phyloP scores from a whole-genome alignment of 202 grass and related monocot genomes.

The Elaeis oleifera region DNA sequence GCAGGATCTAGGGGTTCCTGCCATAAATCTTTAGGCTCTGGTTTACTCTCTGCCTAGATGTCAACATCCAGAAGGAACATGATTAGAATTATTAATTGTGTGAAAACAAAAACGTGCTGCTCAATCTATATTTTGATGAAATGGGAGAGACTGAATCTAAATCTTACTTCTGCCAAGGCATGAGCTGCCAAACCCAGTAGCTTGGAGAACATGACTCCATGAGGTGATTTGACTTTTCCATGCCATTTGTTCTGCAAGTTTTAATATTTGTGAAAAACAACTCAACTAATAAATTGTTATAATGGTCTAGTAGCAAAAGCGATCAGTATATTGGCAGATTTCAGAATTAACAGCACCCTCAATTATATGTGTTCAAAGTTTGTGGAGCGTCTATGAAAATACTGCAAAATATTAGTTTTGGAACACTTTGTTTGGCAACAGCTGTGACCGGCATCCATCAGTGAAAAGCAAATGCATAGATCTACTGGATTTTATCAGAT shows the following conservation, averaged over 20 bases:
- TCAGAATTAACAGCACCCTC: too few species aligned
- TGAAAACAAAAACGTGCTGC: background rate
- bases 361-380: too few species aligned
- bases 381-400: too few species aligned
- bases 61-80: conserved; percentile 13
- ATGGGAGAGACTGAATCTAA: background rate
- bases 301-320: background rate
- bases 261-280: conserved; percentile 5
- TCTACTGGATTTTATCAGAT: too few species aligned
- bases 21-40: conserved; percentile 78
- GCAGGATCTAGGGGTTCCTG: conserved; percentile 65
- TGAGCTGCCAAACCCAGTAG: conserved; percentile 66
- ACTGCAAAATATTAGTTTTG: too few species aligned
- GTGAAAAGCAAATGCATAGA: too few species aligned
- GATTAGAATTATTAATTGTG: background rate
- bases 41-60: conserved; percentile 76
- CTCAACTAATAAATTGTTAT: background rate
- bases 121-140: background rate
- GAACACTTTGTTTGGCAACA: too few species aligned
- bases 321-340: too few species aligned
- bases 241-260: conserved; percentile 51
- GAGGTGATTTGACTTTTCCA: conserved; percentile 33
- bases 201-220: conserved; percentile 60
- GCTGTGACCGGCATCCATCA: too few species aligned
- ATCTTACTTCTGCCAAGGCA: conserved; percentile 79